Evolutionary conservation across 805 yeast genomes (phyloP), one percentile per base, ranked within the genome.

Genomic region (Saccharomycopsis guyanensis): DNA sequence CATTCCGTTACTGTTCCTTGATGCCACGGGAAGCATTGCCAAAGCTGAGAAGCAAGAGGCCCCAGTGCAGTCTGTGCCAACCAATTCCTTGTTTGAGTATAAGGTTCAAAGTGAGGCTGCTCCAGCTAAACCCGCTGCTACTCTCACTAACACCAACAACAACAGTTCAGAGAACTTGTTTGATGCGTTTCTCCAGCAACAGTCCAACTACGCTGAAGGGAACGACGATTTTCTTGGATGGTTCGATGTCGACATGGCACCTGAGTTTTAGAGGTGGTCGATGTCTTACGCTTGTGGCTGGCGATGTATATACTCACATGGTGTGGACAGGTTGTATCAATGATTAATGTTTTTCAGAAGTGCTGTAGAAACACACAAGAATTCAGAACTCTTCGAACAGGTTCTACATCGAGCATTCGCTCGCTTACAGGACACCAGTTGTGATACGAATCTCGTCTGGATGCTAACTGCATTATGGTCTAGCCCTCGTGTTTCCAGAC

Each of bases 151-250:
- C 24, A 29, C 43, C 24, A 36, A 37, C 18, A 27, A 22, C 13
- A 27, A 25, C 20, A 35, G 18, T 29, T 22, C 36, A 16, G 27
- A 48, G 19, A 27, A 56, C 24, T 53, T 56, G 42, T 63, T 78
- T 56, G 80, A 82, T 55, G 70, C 70, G 16, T 82, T 84, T 54
- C 78, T 84, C 63, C 87, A 82, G 59, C 87, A 82, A 60, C 93
- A 85, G 55, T 78, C 81, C 29, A 89, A 87, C 25, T 86, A 95
- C 95, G 73, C 81, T 59, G 88, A 86, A 58, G 81, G 79, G 27
- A 86, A 80, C 39, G 97, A 89, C 58, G 97, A 89, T 59, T 83
- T 89, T 57, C 66, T 89, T 40, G 97, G 97, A 10, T 89, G 96
- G 96, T 84, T 89, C 68, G 95, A 86, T 59, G 78, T 80, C 61